Percentiles rank a stretch among this genome's conserved stretches.
These are phyloP conservation scores for Tubosaeta brunneosetosa DNA, from an alignment of 768 basidiomycete species.

Conservation along the genomic window DNA sequence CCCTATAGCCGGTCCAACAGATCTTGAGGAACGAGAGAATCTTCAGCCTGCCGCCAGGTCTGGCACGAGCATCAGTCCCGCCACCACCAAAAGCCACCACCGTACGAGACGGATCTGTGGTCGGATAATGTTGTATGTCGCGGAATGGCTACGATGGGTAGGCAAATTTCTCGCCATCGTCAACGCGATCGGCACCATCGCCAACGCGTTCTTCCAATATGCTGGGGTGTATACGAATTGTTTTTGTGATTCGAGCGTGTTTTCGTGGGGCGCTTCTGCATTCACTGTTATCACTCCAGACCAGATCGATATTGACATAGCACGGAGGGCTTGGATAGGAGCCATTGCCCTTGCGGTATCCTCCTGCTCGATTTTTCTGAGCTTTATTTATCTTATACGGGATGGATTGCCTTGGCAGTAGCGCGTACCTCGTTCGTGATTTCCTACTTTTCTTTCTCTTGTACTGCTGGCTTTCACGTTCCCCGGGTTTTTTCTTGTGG, in stretches of 20 bases:
- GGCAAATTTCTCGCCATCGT: slow-evolving; percentile 27
- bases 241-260: slow-evolving; percentile 29
- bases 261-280: slow-evolving; percentile 18
- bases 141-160: slow-evolving; percentile 21
- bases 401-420: too few relatives aligned
- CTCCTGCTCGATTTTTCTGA: not conserved
- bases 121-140: not conserved
- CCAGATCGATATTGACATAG: slow-evolving; percentile 19
- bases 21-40: not conserved
- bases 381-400: not conserved
- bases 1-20: too few relatives aligned
- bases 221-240: slow-evolving; percentile 24
- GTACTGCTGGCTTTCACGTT: too few relatives aligned
- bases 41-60: too few relatives aligned
- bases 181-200: too few relatives aligned
- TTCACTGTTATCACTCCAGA: slow-evolving; percentile 26
- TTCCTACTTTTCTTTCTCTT: too few relatives aligned
- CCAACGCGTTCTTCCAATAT: slow-evolving; percentile 31
- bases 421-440: too few relatives aligned
- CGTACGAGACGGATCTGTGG: not conserved
- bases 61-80: not conserved
- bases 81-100: not conserved
- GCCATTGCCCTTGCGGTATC: not conserved
- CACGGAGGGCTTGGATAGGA: too few relatives aligned
- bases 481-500: too few relatives aligned